Conservation (phyloP, 2,329 filamentous ascomycete genomes). For the Fusarium torulosum region DNA sequence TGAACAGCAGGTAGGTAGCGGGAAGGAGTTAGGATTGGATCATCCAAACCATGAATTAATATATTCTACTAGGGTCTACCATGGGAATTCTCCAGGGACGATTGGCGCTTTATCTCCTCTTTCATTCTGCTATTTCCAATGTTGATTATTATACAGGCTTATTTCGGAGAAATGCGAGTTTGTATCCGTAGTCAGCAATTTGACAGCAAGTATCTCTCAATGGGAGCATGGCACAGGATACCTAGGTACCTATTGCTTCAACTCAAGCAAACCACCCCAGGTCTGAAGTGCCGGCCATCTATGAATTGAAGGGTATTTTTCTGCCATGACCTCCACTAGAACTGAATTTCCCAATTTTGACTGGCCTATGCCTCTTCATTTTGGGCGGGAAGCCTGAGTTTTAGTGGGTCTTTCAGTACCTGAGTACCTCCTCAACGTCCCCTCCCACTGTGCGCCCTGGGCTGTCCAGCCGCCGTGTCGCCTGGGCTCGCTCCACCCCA, state of each 20-base stretch:
- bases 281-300: background rate
- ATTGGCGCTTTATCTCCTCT: background rate
- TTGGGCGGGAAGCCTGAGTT: slow-evolving; percentile 12
- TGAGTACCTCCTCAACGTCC: slow-evolving; percentile 14
- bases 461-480: slow-evolving; percentile 1
- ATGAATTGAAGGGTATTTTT: background rate
- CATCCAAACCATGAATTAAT: background rate
- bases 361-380: slow-evolving; percentile 17
- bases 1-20: background rate
- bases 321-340: background rate
- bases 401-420: slow-evolving; percentile 26
- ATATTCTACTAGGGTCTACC: background rate
- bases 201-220: background rate
- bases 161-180: background rate
- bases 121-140: background rate
- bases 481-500: slow-evolving; percentile 22
- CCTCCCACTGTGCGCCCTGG: slow-evolving; percentile 33
- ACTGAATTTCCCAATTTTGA: slow-evolving; percentile 16
- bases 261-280: background rate
- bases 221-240: background rate
- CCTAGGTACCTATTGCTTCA: no score
- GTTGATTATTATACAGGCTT: background rate
- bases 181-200: background rate
- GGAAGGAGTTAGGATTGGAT: slow-evolving; percentile 3
- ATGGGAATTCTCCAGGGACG: background rate